These are phyloP conservation scores for Kazachstania africana DNA, from an alignment of 805 yeast genomes.

Conservation along the genomic window DNA sequence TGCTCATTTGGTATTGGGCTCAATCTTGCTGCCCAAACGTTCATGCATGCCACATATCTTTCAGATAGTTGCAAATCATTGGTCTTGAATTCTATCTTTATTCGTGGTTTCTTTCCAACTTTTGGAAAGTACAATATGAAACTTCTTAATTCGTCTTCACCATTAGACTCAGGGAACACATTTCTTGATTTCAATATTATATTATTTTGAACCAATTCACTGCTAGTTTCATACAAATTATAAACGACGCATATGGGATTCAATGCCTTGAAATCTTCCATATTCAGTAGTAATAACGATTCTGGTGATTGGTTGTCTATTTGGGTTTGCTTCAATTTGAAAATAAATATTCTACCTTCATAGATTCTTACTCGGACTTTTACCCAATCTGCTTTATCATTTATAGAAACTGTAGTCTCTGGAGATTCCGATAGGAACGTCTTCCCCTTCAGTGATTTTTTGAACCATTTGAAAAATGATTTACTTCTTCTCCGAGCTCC, in stretches of 20 bases:
- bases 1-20: slow-evolving; percentile 66
- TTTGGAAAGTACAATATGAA: slow-evolving; percentile 17
- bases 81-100: slow-evolving; percentile 51
- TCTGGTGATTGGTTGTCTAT: not conserved
- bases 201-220: slow-evolving; percentile 20
- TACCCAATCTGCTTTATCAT: slow-evolving; percentile 12
- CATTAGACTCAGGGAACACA: slow-evolving; percentile 1
- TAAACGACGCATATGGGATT: slow-evolving; percentile 6
- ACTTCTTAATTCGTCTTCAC: too few species aligned
- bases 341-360: slow-evolving; percentile 21
- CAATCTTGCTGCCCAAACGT: slow-evolving; percentile 82
- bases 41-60: slow-evolving; percentile 65
- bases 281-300: not conserved
- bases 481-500: slow-evolving; percentile 1
- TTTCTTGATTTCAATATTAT: slow-evolving; percentile 9
- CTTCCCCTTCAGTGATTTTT: slow-evolving; percentile 6
- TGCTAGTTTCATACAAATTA: slow-evolving; percentile 19
- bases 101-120: slow-evolving; percentile 21
- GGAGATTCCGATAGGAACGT: slow-evolving; percentile 8
- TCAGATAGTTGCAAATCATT: slow-evolving; percentile 56
- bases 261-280: not conserved
- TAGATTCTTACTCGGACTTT: slow-evolving; percentile 12
- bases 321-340: not conserved
- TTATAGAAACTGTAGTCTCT: slow-evolving; percentile 14
- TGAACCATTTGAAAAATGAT: slow-evolving; percentile 14